Percentiles rank a stretch among this genome's conserved stretches.
Evolutionary conservation across 306 rosid species (phyloP).

Genomic region (Dryas octopetala): DNA sequence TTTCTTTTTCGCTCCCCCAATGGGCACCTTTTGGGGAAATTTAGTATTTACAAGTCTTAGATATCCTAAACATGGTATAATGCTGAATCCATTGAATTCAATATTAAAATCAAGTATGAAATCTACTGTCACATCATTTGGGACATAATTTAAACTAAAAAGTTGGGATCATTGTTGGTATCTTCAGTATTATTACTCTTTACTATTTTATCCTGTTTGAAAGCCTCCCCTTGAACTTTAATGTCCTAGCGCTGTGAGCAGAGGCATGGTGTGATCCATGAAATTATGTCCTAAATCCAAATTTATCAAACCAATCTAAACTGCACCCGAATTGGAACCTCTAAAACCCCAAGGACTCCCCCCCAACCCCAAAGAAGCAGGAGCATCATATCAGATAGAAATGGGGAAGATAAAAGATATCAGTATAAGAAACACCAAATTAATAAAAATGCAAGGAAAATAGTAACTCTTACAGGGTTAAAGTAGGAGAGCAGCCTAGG

Average conservation of each 20-base stretch:
- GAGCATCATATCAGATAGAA: background rate
- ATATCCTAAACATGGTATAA: background rate
- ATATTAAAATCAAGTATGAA: too few relatives aligned
- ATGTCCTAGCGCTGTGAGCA: background rate
- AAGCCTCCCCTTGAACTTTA: background rate
- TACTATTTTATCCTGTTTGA: background rate
- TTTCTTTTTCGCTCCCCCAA: too few relatives aligned
- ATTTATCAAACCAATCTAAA: background rate
- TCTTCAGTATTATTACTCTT: background rate
- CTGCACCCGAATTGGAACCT: background rate
- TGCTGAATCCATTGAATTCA: background rate
- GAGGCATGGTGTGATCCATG: background rate
- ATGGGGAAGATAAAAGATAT: too few relatives aligned
- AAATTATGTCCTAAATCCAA: background rate
- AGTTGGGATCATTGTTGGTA: too few relatives aligned
- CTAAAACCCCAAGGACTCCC: background rate
- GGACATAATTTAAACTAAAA: too few relatives aligned
- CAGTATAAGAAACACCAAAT: background rate
- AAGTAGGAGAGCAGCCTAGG: constrained; percentile 23
- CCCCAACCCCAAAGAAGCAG: background rate
- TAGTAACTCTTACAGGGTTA: constrained; percentile 12
- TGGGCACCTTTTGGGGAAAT: background rate
- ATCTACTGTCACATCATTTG: too few relatives aligned
- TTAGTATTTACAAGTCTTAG: background rate
- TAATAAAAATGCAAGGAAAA: background rate